Conservation (phyloP, 768 basidiomycete species). For the Thelephora ganbajun region DNA sequence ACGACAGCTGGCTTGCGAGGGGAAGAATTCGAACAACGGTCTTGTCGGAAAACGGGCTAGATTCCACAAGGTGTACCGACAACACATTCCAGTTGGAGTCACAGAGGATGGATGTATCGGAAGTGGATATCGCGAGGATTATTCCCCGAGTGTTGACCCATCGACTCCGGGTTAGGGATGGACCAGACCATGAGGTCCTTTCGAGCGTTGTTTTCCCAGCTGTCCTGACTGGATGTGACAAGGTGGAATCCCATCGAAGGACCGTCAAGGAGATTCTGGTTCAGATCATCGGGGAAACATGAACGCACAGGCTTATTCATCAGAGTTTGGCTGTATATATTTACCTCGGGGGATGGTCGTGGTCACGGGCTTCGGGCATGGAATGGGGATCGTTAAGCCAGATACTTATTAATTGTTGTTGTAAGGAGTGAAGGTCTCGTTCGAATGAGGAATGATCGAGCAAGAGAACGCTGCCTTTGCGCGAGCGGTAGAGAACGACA, state of each 20-base stretch:
- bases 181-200: constrained; percentile 57
- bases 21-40: constrained; percentile 1
- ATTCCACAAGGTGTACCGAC: neutral
- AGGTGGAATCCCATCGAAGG: constrained; percentile 23
- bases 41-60: neutral
- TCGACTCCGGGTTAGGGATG: constrained; percentile 54
- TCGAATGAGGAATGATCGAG: too few relatives aligned
- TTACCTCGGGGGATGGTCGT: too few relatives aligned
- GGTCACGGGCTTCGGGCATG: too few relatives aligned
- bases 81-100: constrained; percentile 1
- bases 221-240: constrained; percentile 11
- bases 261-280: constrained; percentile 60
- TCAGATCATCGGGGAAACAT: constrained; percentile 17
- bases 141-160: constrained; percentile 65
- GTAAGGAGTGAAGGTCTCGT: too few relatives aligned
- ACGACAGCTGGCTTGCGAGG: neutral
- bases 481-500: too few relatives aligned
- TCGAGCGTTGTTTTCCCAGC: constrained; percentile 51
- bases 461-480: too few relatives aligned
- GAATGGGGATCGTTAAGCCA: too few relatives aligned
- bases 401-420: too few relatives aligned
- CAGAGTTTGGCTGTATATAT: too few relatives aligned
- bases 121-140: constrained; percentile 62
- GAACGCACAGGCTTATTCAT: too few relatives aligned
- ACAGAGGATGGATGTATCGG: constrained; percentile 42